A percentile compares a stretch with the other conserved stretches of the same genome.
Evolutionary conservation across 2,329 filamentous ascomycete species (phyloP).

Genomic region (Penicillium sp.): DNA sequence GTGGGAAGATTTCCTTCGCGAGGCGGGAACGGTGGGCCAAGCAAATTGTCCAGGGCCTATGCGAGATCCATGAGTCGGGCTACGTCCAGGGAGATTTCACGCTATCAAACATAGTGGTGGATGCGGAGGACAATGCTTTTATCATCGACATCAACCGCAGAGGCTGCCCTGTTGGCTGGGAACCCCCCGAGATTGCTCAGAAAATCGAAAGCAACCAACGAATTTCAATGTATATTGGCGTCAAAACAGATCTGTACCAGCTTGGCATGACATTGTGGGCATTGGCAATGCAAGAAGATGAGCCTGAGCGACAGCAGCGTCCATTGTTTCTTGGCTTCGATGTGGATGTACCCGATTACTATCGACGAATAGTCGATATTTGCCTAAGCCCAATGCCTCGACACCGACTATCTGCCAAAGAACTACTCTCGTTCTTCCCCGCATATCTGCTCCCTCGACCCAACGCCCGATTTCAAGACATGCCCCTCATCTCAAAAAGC

Average conservation of each 20-base stretch:
- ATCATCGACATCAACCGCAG: conserved; percentile 98
- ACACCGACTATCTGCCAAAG: conserved; percentile 71
- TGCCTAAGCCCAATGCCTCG: conserved; percentile 79
- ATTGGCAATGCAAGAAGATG: conserved; percentile 82
- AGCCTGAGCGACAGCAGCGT: conserved; percentile 78
- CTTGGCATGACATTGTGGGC: conserved; percentile 97
- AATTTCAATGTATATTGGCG: conserved; percentile 95
- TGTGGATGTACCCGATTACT: conserved; percentile 72
- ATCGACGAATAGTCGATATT: conserved; percentile 71
- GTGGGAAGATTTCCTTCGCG: conserved; percentile 67
- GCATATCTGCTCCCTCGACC: conserved; percentile 18
- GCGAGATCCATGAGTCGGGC: conserved; percentile 91
- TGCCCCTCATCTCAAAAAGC: conserved; percentile 8
- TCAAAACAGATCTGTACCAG: conserved; percentile 96
- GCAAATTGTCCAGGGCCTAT: conserved; percentile 86
- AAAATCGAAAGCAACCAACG: conserved; percentile 87
- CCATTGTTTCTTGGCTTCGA: conserved; percentile 67
- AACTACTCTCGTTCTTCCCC: conserved; percentile 73
- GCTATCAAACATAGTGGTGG: conserved; percentile 94
- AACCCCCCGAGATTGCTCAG: conserved; percentile 85
- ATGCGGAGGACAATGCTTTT: conserved; percentile 80
- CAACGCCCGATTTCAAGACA: conserved; percentile 14
- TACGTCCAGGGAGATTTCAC: conserved; percentile 99
- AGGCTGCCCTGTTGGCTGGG: conserved; percentile 97
- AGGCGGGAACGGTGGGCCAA: conserved; percentile 84